phyloP scores from a whole-genome alignment of 2,329 filamentous ascomycete species.

The Colletotrichum tanaceti region DNA sequence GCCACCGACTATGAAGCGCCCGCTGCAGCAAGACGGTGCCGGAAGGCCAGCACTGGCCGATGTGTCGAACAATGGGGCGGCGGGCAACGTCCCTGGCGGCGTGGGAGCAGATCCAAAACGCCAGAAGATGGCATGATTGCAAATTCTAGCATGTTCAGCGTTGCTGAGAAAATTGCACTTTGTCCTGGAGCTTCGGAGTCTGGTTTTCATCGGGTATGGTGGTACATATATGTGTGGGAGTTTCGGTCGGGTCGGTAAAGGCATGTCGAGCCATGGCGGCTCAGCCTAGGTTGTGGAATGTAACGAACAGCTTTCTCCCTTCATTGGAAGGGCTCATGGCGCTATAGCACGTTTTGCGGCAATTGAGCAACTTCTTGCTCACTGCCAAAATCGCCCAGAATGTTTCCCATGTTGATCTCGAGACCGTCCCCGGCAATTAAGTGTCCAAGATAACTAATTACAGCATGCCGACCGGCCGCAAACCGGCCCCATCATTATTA shows the following conservation, averaged over 20 bases:
- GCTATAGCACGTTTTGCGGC: background rate
- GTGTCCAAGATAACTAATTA: too few relatives aligned
- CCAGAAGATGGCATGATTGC: conserved; percentile 57
- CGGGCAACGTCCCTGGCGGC: conserved; percentile 40
- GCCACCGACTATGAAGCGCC: conserved; percentile 64
- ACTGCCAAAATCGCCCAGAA: too few relatives aligned
- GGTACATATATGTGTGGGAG: background rate
- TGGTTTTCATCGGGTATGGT: background rate
- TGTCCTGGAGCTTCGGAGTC: conserved; percentile 28
- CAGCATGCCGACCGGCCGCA: too few relatives aligned
- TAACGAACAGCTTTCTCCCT: background rate
- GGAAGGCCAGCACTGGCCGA: conserved; percentile 62
- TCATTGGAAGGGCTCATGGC: background rate
- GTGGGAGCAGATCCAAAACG: conserved; percentile 62
- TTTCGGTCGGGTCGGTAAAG: conserved; percentile 6
- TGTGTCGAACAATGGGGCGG: conserved; percentile 58
- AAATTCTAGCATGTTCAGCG: too few relatives aligned
- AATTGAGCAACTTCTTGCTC: too few relatives aligned
- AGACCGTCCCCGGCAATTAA: too few relatives aligned
- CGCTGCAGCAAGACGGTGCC: conserved; percentile 42
- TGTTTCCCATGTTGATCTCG: too few relatives aligned
- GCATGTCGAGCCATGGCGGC: background rate
- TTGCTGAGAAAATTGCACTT: background rate
- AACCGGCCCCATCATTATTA: too few relatives aligned
- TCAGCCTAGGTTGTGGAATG: background rate